Conservation (phyloP, 805 yeast species). For the Schizosaccharomyces osmophilus region DNA sequence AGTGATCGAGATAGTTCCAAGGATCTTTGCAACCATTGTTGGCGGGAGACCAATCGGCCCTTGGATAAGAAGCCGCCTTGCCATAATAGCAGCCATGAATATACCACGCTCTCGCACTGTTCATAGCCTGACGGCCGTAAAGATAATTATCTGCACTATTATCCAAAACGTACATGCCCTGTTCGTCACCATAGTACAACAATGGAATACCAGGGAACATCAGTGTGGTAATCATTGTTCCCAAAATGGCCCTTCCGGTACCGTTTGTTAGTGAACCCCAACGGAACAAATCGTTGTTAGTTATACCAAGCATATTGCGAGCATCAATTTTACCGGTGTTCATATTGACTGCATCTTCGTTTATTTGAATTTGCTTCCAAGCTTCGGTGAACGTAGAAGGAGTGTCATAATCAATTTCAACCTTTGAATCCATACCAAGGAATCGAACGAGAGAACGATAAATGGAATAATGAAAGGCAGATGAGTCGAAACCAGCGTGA, state of each 20-base stretch:
- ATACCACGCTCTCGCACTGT: not conserved
- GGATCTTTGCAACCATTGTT: not conserved
- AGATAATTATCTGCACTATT: not conserved
- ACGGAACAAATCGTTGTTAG: conserved; percentile 3
- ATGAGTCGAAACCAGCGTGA: not conserved
- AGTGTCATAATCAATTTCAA: not conserved
- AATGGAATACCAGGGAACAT: conserved; percentile 1
- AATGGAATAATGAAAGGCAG: conserved; percentile 3
- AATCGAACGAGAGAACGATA: conserved; percentile 1
- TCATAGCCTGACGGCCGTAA: conserved; percentile 2
- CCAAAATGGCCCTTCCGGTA: not conserved
- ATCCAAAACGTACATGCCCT: not conserved
- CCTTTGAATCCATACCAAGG: not conserved
- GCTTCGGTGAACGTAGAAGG: not conserved
- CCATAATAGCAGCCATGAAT: conserved; percentile 1
- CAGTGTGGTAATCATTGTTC: not conserved
- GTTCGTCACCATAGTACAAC: conserved; percentile 3
- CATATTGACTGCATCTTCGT: not conserved
- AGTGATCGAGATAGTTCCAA: conserved; percentile 1
- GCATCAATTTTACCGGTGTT: conserved; percentile 1
- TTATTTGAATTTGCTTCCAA: not conserved
- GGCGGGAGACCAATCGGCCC: not conserved
- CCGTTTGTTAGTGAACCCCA: not conserved
- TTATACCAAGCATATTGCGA: not conserved
- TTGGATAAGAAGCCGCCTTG: not conserved